phyloP scores from a whole-genome alignment of 2,329 filamentous ascomycete species.

The Fusarium sulawesiense region DNA sequence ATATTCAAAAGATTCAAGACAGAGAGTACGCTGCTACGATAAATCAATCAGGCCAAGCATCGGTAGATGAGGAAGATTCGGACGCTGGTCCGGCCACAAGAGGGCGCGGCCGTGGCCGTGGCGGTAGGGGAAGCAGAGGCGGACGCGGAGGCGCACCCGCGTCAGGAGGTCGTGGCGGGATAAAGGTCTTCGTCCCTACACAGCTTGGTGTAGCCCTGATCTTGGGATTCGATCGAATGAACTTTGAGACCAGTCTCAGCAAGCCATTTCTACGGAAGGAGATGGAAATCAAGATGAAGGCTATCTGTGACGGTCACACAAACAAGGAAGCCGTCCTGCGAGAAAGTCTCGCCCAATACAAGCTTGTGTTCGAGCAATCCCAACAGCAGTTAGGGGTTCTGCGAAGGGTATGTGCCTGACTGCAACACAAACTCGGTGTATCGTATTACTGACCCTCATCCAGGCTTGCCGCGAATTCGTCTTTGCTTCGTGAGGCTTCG shows the following conservation, averaged over 20 bases:
- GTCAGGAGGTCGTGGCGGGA: constrained; percentile 59
- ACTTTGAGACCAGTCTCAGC: constrained; percentile 89
- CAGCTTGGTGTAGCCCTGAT: constrained; percentile 91
- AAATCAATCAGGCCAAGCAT: constrained; percentile 56
- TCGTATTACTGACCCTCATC: constrained; percentile 31
- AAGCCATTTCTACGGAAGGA: constrained; percentile 97
- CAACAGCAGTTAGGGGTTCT: constrained; percentile 77
- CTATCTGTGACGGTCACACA: constrained; percentile 89
- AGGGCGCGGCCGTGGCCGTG: constrained; percentile 62
- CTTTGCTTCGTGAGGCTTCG: constrained; percentile 35
- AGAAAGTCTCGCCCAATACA: constrained; percentile 88
- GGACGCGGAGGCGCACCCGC: constrained; percentile 56
- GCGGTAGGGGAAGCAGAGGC: constrained; percentile 55
- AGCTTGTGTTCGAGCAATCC: constrained; percentile 85
- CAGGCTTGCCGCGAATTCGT: constrained; percentile 56
- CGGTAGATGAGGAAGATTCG: constrained; percentile 53
- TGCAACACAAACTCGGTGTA: background rate
- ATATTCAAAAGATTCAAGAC: constrained; percentile 95
- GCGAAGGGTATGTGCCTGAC: constrained; percentile 64
- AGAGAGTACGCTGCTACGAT: constrained; percentile 82
- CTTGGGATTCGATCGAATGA: constrained; percentile 93
- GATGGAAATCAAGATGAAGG: constrained; percentile 97
- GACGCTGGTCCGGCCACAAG: constrained; percentile 55
- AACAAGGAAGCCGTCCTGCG: constrained; percentile 80
- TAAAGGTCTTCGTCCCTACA: constrained; percentile 93